Base-by-base conservation (phyloP, 805 yeast species). In the Yamadazyma sp. region DNA sequence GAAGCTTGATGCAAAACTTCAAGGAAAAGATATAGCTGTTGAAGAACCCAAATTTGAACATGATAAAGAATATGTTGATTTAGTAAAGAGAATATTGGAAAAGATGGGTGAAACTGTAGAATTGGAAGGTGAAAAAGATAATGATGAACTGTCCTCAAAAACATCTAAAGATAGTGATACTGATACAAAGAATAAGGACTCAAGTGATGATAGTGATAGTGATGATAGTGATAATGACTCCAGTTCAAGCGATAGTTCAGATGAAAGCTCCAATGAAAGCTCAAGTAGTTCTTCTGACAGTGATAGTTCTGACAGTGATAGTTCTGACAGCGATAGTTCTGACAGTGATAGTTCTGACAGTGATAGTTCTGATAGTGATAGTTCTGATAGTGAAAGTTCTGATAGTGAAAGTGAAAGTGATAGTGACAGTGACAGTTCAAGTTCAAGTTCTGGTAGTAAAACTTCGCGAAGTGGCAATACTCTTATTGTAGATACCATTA, bases 21-120 rank as follows among this genome's bases (percentile, higher is more conserved):
- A 46, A 24, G 53, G 49, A 9, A 48, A 50, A 31, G 44, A 23
- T 7, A 42, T 39, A 31, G 36, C 50, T 21, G 38, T 42, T 10
- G 47, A 40, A 26, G 45, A 45, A 40, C 32, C 44, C 15, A 43
- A 47, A 18, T 41, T 37, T 13, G 42, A 36, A 1, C 42, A 36
- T 27, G 37, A 23, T 30, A 37, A 36, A 36, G 70, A 66, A 12
- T 65, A 65, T 38, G 76, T 70, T 1, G 34, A 53, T 11, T 69
- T 13, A 73, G 69, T 29, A 63, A 64, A 33, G 30, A 20, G n/a
- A 23, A 14, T 35, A 3, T 30, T 35, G 31, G 23, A 13, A 9
- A 11, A 4, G 70, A 70, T 48, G 74, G 69, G 44, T 11, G 44
- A 33, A 23, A 33, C 1, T 6, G 39, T 36, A 6, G 26, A 20